Evolutionary conservation across 768 basidiomycete genomes (phyloP), one percentile per base, ranked within the genome.

Genomic region (Leucocoprinus leucothites): DNA sequence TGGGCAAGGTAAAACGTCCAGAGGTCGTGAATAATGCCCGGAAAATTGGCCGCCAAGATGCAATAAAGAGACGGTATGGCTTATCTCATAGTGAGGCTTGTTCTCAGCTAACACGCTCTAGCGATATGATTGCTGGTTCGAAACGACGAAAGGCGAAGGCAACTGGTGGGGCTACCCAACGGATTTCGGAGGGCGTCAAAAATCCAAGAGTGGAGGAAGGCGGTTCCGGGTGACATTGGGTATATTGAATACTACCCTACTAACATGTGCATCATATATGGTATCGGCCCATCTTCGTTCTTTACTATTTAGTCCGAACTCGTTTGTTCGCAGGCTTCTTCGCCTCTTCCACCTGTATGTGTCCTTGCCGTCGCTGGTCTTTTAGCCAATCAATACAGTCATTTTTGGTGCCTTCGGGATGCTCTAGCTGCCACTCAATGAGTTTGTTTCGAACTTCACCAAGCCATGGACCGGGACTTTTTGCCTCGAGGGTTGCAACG

Each of bases 1-100:
- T 98, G 84, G 91, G 91, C 55, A 92, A 89, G 71, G 75, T 85
- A 6, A 88, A 91, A 67, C 87, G 89, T 18, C 81, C 89, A 2
- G 88, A 94, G 48, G 77, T 72, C 4, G 85, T 93, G 48, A 90
- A 89, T 61, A 74, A 76, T 22, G 87, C 88, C 3, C 77, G 87
- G 36, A 80, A 76, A 58, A 78, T 91, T 47, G 88, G 89, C 3
- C 80, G 85, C 46, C 76, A 66, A 25, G 86, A 89, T 58, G 85
- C 87, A 5, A 79, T 89, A 47, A 91, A 82, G 71, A 90, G 83
- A 65, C 76, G 87, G 90, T 84, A 50, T 54, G 76, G 31, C 44
- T 6, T 22, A 43, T 11, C 31, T 11, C 31, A 2, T 21, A 9
- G 21, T 22, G 13, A 2, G 19, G 5, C 22, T 16, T 4, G 11